phyloP scores from a whole-genome alignment of 1,284 basidiomycete genomes.

The Phlebopus sp. region DNA sequence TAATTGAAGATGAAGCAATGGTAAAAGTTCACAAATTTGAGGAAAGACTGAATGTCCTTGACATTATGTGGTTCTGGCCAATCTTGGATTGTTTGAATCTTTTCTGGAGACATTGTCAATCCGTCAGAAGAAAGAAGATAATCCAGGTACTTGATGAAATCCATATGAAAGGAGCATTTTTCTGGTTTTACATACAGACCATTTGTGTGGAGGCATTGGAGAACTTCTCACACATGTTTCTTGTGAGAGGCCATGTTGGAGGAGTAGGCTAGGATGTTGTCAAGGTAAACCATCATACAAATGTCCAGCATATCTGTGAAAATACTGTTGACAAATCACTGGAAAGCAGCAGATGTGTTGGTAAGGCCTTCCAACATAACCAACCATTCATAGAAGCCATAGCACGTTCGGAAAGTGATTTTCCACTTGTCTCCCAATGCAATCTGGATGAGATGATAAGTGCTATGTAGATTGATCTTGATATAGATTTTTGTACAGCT shows the following conservation, averaged over 20 bases:
- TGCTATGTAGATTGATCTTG: conserved; percentile 26
- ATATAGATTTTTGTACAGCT: conserved; percentile 22
- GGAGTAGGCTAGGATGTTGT: conserved; percentile 16
- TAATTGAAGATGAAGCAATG: not conserved
- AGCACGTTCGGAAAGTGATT: conserved; percentile 31
- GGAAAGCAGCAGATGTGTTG: conserved; percentile 8
- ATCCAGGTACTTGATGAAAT: conserved; percentile 29
- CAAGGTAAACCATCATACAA: conserved; percentile 11
- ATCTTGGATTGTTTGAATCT: not conserved
- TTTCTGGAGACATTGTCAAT: not conserved
- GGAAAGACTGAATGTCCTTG: conserved; percentile 7
- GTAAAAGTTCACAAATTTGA: conserved; percentile 2
- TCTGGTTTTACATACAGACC: conserved; percentile 21
- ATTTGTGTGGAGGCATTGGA: conserved; percentile 22
- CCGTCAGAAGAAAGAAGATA: not conserved
- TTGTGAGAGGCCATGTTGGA: conserved; percentile 17
- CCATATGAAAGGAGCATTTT: conserved; percentile 30
- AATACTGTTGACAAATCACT: conserved; percentile 11
- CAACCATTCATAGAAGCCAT: conserved; percentile 29
- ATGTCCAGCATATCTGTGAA: conserved; percentile 8
- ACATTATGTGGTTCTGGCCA: conserved; percentile 13
- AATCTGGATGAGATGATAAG: conserved; percentile 27
- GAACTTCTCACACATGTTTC: conserved; percentile 27
- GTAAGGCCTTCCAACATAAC: conserved; percentile 34
- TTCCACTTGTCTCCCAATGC: conserved; percentile 27